Conservation (phyloP, 257 asterid genomes). For the Solanum tacnaense region DNA sequence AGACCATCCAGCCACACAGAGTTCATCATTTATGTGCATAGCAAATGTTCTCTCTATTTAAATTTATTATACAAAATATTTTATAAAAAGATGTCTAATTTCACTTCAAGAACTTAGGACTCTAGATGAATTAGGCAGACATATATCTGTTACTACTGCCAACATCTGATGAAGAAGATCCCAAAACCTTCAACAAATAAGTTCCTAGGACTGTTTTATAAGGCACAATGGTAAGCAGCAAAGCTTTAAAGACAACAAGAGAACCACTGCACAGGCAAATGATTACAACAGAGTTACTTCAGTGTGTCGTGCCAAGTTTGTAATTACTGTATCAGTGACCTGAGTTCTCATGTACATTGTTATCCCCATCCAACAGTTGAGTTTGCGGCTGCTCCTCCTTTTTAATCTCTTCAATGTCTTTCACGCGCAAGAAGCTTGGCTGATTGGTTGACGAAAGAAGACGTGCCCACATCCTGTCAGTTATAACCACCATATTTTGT, state of each 20-base stretch:
- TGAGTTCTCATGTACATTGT: constrained; percentile 11
- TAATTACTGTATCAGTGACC: constrained; percentile 11
- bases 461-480: constrained; percentile 80
- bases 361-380: constrained; percentile 27
- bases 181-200: background rate
- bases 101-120: background rate
- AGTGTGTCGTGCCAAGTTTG: background rate
- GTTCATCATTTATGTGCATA: background rate
- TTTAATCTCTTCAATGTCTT: constrained; percentile 18
- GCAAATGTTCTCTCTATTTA: background rate
- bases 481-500: constrained; percentile 54
- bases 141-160: background rate
- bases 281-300: background rate
- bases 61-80: background rate
- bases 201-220: background rate
- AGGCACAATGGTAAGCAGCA: background rate
- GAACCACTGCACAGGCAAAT: background rate
- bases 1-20: background rate
- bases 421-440: constrained; percentile 44
- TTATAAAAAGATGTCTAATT: background rate
- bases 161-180: background rate
- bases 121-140: background rate
- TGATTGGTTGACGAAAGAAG: constrained; percentile 67
- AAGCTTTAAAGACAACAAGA: background rate
- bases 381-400: constrained; percentile 19